Conservation (phyloP, 1,139 yeast genomes). For the Candida tunisiensis region DNA sequence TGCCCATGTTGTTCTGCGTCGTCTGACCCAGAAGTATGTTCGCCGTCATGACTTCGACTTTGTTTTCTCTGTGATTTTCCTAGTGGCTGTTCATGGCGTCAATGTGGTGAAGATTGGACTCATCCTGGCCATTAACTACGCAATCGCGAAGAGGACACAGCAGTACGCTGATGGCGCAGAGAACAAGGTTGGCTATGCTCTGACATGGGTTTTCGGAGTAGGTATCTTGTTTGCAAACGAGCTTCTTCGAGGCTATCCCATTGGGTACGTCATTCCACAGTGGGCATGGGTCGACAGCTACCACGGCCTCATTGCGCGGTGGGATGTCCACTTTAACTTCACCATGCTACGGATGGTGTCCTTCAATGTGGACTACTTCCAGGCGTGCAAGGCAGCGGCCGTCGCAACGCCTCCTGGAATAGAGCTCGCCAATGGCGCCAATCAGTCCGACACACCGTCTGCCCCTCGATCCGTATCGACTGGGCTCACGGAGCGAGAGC, state of each 20-base stretch:
- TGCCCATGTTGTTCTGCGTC: slow-evolving; percentile 37
- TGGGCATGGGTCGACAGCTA: slow-evolving; percentile 30
- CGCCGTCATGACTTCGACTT: slow-evolving; percentile 46
- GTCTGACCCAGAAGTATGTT: slow-evolving; percentile 10
- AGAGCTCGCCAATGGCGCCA: neutral
- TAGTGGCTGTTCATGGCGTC: slow-evolving; percentile 69
- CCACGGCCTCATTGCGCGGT: slow-evolving; percentile 61
- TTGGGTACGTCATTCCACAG: slow-evolving; percentile 22
- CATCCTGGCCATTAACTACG: slow-evolving; percentile 39
- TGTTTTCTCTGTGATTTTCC: slow-evolving; percentile 48
- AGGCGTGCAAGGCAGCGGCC: slow-evolving; percentile 7
- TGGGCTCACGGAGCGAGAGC: slow-evolving; percentile 34
- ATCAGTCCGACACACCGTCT: slow-evolving; percentile 3
- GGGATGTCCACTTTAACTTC: slow-evolving; percentile 95
- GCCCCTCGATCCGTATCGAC: slow-evolving; percentile 2
- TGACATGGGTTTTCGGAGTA: slow-evolving; percentile 68
- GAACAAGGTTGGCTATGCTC: slow-evolving; percentile 11
- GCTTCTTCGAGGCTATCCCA: slow-evolving; percentile 34
- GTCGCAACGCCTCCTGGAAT: slow-evolving; percentile 1
- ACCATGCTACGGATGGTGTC: slow-evolving; percentile 73
- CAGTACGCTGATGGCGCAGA: too few relatives aligned
- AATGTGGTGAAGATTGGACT: slow-evolving; percentile 42
- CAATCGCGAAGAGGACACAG: slow-evolving; percentile 38
- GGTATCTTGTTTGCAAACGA: slow-evolving; percentile 66
- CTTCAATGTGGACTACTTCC: slow-evolving; percentile 54